phyloP scores from a whole-genome alignment of 2,329 filamentous ascomycete species.

The Simplicillium sp. region DNA sequence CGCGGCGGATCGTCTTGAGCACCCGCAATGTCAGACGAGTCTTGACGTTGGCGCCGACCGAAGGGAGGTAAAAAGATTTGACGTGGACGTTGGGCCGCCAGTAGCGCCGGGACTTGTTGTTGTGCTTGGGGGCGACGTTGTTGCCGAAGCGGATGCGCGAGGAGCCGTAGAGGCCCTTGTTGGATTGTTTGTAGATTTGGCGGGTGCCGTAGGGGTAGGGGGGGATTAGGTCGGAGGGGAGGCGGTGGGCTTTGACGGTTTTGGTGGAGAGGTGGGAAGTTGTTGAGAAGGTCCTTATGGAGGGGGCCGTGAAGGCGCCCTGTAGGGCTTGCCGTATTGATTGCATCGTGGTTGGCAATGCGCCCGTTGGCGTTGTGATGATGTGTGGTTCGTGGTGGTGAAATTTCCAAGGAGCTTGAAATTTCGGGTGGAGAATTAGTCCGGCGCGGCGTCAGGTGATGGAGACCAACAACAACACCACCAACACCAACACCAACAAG shows the following conservation, averaged over 20 bases:
- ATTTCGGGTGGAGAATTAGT: background rate
- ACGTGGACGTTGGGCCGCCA: conserved; percentile 70
- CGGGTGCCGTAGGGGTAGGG: conserved; percentile 66
- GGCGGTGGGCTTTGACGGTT: conserved; percentile 31
- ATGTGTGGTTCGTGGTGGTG: background rate
- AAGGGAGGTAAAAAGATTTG: conserved; percentile 57
- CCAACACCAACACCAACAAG: no score
- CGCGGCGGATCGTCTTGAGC: conserved; percentile 67
- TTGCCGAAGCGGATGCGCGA: conserved; percentile 71
- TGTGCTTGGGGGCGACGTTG: conserved; percentile 59
- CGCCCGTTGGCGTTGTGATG: no score
- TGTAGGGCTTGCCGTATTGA: no score
- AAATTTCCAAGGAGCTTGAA: background rate
- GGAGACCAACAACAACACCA: background rate
- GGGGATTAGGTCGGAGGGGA: conserved; percentile 43
- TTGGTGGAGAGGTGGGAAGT: conserved; percentile 24
- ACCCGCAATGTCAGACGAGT: conserved; percentile 62
- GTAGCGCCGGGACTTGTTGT: conserved; percentile 60
- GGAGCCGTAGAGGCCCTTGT: conserved; percentile 62
- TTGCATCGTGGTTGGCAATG: no score
- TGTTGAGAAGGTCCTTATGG: conserved; percentile 30
- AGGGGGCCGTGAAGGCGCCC: conserved; percentile 8
- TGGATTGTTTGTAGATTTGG: conserved; percentile 68
- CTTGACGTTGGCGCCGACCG: conserved; percentile 53
- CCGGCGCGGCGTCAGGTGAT: background rate